Base-by-base conservation (phyloP, 2,329 filamentous ascomycete genomes). In the Stachybotrys chlorohalonatus region DNA sequence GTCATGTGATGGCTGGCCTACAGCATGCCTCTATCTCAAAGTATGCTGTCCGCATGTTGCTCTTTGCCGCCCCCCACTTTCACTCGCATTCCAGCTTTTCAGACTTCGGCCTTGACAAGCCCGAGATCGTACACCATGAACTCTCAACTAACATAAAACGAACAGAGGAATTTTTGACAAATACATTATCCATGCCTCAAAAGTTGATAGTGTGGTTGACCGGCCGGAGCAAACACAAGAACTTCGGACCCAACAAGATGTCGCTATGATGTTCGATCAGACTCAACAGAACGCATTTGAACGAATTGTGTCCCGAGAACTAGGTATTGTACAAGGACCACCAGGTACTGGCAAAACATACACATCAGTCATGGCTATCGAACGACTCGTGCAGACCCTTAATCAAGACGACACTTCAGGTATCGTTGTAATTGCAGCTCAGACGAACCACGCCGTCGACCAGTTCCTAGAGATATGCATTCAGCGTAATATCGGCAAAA, bases 401-500 rank as follows among this genome's bases (percentile, higher is more conserved):
- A 2, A 62, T 65, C 46, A 49, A 3, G 31, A 54, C 4, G n/a
- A n/a, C 6, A 1, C 54, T 6, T 39, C 47, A 2, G 53, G 59
- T 1, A 89, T 89, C 0, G 84, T 96, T 32, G 77, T 96, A 17
- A 76, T 96, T 4, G 81, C 90, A 0, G 90, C 90, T 7, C 90
- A 96, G 62, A 96, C 91, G 0, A 96, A 96, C 56, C 90, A 96
- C 68, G 91, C 91, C 0, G 73, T 96, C 0, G 91, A 96, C 61
- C 91, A 96, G 64, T 75, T 96, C 0, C 74, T 96, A 0, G 71
- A 73, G 1, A 82, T 86, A 54, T 76, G 90, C 15, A 74, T 83
- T 1, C 64, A 73, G 1, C 54, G 62, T 0, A 69, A 66, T 3
- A 87, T 69, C 5, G 57, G 59, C 77, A 77, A 82, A 1, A 84